A percentile compares a stretch with the other conserved stretches of the same genome.
phyloP scores from a whole-genome alignment of 345 rosid genomes.

The Boechera stricta region DNA sequence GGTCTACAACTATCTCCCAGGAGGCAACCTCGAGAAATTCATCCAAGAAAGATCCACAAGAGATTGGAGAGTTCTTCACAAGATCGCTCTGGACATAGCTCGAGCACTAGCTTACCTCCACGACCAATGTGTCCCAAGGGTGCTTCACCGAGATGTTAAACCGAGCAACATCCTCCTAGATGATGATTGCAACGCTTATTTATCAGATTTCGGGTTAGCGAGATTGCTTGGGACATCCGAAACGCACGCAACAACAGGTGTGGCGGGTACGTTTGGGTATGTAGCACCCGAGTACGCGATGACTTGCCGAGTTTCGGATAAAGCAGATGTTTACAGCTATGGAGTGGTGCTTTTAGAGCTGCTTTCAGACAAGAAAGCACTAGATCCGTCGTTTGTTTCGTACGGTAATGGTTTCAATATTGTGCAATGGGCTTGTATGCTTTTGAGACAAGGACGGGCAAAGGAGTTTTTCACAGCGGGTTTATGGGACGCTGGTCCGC shows the following conservation, averaged over 20 bases:
- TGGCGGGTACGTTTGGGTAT: slow-evolving; percentile 94
- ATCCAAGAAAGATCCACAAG: slow-evolving; percentile 58
- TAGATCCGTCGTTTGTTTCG: slow-evolving; percentile 88
- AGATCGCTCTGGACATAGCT: slow-evolving; percentile 84
- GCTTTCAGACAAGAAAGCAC: slow-evolving; percentile 87
- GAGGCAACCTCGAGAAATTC: slow-evolving; percentile 67
- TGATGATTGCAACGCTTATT: slow-evolving; percentile 74
- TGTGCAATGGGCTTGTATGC: slow-evolving; percentile 60
- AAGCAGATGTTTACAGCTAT: slow-evolving; percentile 95
- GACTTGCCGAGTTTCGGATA: slow-evolving; percentile 96
- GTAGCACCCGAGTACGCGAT: slow-evolving; percentile 97
- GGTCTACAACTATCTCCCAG: slow-evolving; percentile 63
- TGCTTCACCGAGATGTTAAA: slow-evolving; percentile 93
- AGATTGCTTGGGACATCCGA: slow-evolving; percentile 93
- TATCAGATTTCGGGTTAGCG: slow-evolving; percentile 92
- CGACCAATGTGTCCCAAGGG: slow-evolving; percentile 82
- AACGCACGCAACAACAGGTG: slow-evolving; percentile 94
- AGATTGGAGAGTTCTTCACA: slow-evolving; percentile 82
- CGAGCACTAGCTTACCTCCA: slow-evolving; percentile 90
- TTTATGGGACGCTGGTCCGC: slow-evolving; percentile 64
- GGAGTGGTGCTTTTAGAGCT: slow-evolving; percentile 93
- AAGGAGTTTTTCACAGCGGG: slow-evolving; percentile 62
- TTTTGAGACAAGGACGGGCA: slow-evolving; percentile 80
- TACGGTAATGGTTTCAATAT: slow-evolving; percentile 48
- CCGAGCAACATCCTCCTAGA: slow-evolving; percentile 93